Conservation (phyloP, 2,329 filamentous ascomycete genomes). For the Diaporthe caulivora region DNA sequence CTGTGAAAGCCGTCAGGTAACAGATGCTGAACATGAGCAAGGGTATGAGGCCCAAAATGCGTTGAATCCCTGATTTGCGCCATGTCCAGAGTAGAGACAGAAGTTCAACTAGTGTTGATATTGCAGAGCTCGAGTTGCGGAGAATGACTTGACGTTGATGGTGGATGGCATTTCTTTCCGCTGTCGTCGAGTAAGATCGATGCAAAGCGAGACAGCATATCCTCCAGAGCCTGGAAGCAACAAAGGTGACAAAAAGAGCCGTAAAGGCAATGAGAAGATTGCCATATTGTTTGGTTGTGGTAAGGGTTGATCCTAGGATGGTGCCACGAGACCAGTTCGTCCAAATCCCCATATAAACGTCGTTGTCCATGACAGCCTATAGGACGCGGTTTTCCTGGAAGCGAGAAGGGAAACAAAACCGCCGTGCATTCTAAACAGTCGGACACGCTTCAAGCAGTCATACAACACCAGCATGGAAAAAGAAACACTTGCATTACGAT, state of each 20-base stretch:
- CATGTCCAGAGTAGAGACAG: conserved; percentile 9
- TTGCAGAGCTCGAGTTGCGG: conserved; percentile 1
- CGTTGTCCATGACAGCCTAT: neutral
- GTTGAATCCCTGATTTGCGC: neutral
- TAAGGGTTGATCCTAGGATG: conserved; percentile 49
- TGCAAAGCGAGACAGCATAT: conserved; percentile 43
- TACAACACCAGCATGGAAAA: no score
- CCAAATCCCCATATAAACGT: conserved; percentile 42
- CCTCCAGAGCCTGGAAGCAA: conserved; percentile 44
- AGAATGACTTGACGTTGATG: conserved; percentile 45
- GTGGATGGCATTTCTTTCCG: conserved; percentile 43
- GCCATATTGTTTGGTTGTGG: conserved; percentile 46
- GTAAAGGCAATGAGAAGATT: conserved; percentile 50
- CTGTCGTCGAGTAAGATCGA: conserved; percentile 38
- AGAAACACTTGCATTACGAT: neutral
- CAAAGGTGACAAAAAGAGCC: conserved; percentile 48
- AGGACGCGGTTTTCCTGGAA: neutral
- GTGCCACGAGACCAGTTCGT: conserved; percentile 49
- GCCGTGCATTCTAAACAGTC: neutral
- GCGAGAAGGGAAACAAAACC: neutral
- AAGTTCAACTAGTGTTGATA: neutral
- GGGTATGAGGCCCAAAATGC: neutral
- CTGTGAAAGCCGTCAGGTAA: neutral
- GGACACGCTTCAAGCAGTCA: neutral
- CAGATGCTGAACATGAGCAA: neutral